Conservation (phyloP, 106 monocot species). For the Posidonia australis region DNA sequence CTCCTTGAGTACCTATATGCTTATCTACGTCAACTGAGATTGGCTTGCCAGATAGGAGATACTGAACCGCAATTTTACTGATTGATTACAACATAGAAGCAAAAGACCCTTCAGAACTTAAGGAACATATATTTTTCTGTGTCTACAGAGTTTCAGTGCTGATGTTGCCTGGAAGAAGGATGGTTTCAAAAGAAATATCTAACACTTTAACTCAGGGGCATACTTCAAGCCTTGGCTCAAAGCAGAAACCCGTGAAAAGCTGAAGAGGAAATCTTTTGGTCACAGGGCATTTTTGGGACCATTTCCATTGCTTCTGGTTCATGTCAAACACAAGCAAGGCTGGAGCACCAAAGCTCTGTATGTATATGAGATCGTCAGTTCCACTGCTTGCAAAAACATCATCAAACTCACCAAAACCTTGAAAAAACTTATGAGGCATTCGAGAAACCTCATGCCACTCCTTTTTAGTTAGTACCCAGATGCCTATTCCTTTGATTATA, state of each 20-base stretch:
- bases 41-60: no score
- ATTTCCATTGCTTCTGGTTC: slow-evolving; percentile 62
- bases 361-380: slow-evolving; percentile 47
- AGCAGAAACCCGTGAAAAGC: slow-evolving; percentile 79
- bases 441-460: slow-evolving; percentile 61
- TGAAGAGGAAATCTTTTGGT: slow-evolving; percentile 74
- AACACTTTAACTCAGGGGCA: slow-evolving; percentile 36
- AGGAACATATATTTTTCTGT: no score
- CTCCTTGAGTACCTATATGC: no score
- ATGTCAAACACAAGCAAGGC: slow-evolving; percentile 62
- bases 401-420: slow-evolving; percentile 87
- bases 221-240: slow-evolving; percentile 70
- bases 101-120: no score
- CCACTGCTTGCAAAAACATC: slow-evolving; percentile 86
- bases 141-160: no score
- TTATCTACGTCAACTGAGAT: no score
- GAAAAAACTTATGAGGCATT: slow-evolving; percentile 78
- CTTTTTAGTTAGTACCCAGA: slow-evolving; percentile 60
- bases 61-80: no score
- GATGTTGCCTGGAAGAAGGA: no score
- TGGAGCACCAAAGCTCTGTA: slow-evolving; percentile 68
- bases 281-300: slow-evolving; percentile 67
- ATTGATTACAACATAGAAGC: no score
- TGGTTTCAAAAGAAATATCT: no score
- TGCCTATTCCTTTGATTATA: slow-evolving; percentile 82